Evolutionary conservation across 371 early-diverging fungal species (phyloP).

Genomic region (Rhizomucor pusillus): DNA sequence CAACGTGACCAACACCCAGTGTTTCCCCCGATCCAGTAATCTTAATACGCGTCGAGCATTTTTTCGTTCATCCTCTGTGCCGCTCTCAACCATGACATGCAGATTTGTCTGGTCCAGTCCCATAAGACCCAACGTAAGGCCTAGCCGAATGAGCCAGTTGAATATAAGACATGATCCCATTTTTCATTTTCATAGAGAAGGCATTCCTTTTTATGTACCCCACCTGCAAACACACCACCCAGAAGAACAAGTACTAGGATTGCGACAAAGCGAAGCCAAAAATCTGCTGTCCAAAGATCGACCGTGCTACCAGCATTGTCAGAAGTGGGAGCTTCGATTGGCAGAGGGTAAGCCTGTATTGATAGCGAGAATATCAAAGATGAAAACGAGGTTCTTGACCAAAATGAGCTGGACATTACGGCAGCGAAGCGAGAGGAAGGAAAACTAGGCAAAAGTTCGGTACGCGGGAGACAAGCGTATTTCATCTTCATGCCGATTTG

Average conservation of each 20-base stretch:
- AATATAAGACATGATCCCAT: too few relatives aligned
- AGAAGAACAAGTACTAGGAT: conserved; percentile 56
- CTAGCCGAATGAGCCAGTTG: conserved; percentile 44
- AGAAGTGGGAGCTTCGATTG: not conserved
- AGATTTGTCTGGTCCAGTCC: conserved; percentile 69
- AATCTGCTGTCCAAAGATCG: conserved; percentile 6
- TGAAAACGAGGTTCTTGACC: too few relatives aligned
- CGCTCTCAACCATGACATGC: conserved; percentile 69
- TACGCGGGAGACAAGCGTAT: too few relatives aligned
- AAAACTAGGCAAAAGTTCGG: too few relatives aligned
- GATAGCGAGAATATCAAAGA: not conserved
- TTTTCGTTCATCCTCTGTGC: conserved; percentile 56
- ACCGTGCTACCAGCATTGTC: too few relatives aligned
- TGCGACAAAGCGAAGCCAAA: conserved; percentile 41
- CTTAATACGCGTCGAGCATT: conserved; percentile 70
- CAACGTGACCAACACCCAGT: conserved; percentile 87
- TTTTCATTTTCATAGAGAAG: not conserved
- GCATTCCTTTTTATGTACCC: not conserved
- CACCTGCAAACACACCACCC: conserved; percentile 77
- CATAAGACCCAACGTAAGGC: conserved; percentile 85
- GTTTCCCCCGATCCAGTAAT: conserved; percentile 69
- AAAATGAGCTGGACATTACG: too few relatives aligned
- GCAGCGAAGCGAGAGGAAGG: too few relatives aligned
- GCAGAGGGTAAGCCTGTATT: not conserved
- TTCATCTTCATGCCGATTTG: too few relatives aligned